Conservation (phyloP, 371 early-diverging fungal species). For the Lichtheimia ramosa region DNA sequence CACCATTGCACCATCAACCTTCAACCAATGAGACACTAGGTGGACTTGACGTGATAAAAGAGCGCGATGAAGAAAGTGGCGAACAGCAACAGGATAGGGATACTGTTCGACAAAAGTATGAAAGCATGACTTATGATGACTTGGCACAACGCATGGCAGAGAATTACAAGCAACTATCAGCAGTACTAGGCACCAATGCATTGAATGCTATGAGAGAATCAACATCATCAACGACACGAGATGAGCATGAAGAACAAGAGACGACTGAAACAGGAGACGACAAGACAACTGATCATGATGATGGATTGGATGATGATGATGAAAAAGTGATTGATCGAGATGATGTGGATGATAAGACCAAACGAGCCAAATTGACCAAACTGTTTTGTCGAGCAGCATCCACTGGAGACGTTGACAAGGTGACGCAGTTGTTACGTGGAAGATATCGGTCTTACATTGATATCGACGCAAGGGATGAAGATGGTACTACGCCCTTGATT, state of each 20-base stretch:
- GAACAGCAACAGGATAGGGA: slow-evolving; percentile 2
- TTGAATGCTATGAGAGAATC: slow-evolving; percentile 12
- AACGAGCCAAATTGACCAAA: slow-evolving; percentile 46
- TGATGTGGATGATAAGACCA: slow-evolving; percentile 40
- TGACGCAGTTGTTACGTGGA: slow-evolving; percentile 64
- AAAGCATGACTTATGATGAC: slow-evolving; percentile 49
- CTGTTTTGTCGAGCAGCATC: slow-evolving; percentile 68
- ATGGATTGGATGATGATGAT: slow-evolving; percentile 10
- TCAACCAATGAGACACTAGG: slow-evolving; percentile 4
- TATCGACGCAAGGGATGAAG: slow-evolving; percentile 79
- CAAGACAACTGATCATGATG: background rate
- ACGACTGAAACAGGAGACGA: background rate
- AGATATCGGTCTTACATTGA: slow-evolving; percentile 57
- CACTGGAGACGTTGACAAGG: slow-evolving; percentile 91
- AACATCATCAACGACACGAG: slow-evolving; percentile 10
- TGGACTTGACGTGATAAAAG: slow-evolving; percentile 22
- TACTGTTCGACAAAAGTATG: slow-evolving; percentile 32
- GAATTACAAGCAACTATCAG: slow-evolving; percentile 38
- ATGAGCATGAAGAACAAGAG: slow-evolving; percentile 7
- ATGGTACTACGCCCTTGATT: slow-evolving; percentile 83
- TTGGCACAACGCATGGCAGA: slow-evolving; percentile 44
- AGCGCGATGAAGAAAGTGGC: slow-evolving; percentile 20
- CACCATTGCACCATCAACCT: slow-evolving; percentile 15
- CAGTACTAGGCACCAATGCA: slow-evolving; percentile 27
- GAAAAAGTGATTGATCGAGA: slow-evolving; percentile 11